Conservation (phyloP, 805 yeast species). For the Candida qinlingensis region DNA sequence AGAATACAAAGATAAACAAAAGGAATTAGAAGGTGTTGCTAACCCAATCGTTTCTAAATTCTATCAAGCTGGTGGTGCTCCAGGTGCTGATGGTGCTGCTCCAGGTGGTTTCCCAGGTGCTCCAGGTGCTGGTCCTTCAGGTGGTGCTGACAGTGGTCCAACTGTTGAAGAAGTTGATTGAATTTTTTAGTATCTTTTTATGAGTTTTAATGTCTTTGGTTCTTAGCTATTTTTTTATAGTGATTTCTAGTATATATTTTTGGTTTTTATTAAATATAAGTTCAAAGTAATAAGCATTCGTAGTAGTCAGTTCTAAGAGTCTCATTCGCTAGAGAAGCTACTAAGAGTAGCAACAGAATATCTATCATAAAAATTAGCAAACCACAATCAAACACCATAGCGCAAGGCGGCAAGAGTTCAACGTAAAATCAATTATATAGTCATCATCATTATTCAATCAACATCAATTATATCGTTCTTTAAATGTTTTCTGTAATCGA, state of each 20-base stretch:
- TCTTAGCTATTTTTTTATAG: too few species aligned
- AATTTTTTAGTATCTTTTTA: constrained; percentile 9
- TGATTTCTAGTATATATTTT: too few species aligned
- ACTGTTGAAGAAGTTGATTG: constrained; percentile 82
- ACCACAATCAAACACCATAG: too few species aligned
- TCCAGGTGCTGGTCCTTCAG: constrained; percentile 55
- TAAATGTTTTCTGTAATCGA: constrained; percentile 20
- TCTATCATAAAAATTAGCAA: too few species aligned
- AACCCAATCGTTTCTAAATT: constrained; percentile 97
- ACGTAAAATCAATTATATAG: too few species aligned
- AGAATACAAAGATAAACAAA: constrained; percentile 89
- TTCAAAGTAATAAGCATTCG: too few species aligned
- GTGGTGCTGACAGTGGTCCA: constrained; percentile 50
- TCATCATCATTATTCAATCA: neutral
- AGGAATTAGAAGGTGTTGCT: constrained; percentile 93
- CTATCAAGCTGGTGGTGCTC: constrained; percentile 88
- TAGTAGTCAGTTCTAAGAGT: too few species aligned
- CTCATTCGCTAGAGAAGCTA: too few species aligned
- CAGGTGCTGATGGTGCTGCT: constrained; percentile 58
- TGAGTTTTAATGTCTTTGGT: neutral
- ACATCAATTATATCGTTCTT: neutral
- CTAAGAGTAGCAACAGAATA: too few species aligned
- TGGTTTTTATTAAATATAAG: too few species aligned
- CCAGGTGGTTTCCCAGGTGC: constrained; percentile 62
- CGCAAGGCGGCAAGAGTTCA: too few species aligned